phyloP scores from a whole-genome alignment of 2,329 filamentous ascomycete species.

The Ceratocystis harringtonii region DNA sequence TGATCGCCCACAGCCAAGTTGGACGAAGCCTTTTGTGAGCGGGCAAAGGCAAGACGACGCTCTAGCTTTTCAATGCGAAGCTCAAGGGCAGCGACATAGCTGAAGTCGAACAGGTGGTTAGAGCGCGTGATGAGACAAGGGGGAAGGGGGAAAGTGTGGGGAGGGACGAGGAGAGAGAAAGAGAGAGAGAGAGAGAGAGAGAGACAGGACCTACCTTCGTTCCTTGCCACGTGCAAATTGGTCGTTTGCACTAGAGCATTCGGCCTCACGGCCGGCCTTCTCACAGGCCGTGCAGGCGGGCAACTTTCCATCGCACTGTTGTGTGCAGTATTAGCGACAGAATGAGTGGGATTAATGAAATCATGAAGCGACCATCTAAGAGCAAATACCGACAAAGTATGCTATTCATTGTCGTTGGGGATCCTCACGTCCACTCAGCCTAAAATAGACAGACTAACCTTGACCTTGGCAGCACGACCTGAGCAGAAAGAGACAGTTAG shows the following conservation, averaged over 20 bases:
- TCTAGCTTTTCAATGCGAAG: constrained; percentile 79
- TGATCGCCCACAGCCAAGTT: constrained; percentile 30
- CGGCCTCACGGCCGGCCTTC: constrained; percentile 68
- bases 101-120: constrained; percentile 22
- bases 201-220: constrained; percentile 45
- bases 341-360: neutral
- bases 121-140: neutral
- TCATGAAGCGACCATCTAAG: neutral
- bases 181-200: neutral
- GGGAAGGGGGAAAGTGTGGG: neutral
- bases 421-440: neutral
- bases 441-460: constrained; percentile 34
- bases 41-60: constrained; percentile 55
- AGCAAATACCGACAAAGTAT: constrained; percentile 3
- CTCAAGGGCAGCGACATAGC: constrained; percentile 91
- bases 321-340: neutral
- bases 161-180: neutral
- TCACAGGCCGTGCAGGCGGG: constrained; percentile 93
- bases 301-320: constrained; percentile 79
- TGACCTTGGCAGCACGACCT: constrained; percentile 83
- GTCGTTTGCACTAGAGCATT: constrained; percentile 89
- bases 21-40: constrained; percentile 55
- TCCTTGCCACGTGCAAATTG: constrained; percentile 94
- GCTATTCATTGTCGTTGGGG: neutral
- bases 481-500: neutral